These are phyloP conservation scores for Pharus latifolius DNA, from an alignment of 176 grass and related monocot species.

Conservation along the genomic window DNA sequence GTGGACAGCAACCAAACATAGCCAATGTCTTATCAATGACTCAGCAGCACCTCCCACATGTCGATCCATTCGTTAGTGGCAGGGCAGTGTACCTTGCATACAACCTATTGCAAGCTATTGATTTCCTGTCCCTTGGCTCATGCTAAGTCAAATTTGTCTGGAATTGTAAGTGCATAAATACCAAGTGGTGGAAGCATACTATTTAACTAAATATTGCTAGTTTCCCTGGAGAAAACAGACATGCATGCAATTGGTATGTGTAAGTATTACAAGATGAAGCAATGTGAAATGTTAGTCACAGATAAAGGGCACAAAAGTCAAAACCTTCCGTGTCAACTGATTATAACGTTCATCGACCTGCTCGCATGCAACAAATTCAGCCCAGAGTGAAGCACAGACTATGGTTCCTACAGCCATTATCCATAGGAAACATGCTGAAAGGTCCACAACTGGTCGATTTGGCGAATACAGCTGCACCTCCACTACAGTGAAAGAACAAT, in stretches of 20 bases:
- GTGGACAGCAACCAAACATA: too few relatives aligned
- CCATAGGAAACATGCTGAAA: conserved; percentile 80
- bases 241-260: not conserved
- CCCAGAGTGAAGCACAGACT: conserved; percentile 74
- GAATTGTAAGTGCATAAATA: not conserved
- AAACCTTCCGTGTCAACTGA: conserved; percentile 69
- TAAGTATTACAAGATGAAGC: not conserved
- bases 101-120: not conserved
- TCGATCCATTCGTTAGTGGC: not conserved
- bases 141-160: not conserved
- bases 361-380: conserved; percentile 64
- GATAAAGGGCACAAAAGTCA: conserved; percentile 3
- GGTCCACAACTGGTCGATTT: conserved; percentile 61
- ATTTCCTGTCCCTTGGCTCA: not conserved
- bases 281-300: not conserved
- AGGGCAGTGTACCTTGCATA: not conserved
- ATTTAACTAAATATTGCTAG: too few relatives aligned
- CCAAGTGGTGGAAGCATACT: not conserved
- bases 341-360: conserved; percentile 81
- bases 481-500: conserved; percentile 43
- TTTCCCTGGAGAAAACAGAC: not conserved
- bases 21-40: not conserved
- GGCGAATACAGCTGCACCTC: conserved; percentile 92
- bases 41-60: not conserved
- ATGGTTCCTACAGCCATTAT: conserved; percentile 94